Conservation (phyloP, 345 rosid species). For the Salix koriyanagi region DNA sequence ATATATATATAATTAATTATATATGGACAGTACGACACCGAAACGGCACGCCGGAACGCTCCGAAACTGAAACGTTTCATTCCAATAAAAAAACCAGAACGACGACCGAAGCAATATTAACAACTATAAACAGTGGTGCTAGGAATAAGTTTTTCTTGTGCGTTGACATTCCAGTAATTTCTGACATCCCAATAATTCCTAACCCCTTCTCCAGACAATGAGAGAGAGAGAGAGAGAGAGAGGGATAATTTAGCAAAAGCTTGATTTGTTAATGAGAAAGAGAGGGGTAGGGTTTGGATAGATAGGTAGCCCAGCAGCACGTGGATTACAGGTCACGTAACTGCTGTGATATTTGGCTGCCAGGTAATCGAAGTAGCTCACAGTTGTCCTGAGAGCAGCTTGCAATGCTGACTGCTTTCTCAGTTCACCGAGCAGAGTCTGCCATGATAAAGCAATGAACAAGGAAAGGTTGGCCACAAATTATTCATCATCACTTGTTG, state of each 20-base stretch:
- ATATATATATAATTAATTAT: too few species aligned
- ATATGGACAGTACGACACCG: too few species aligned
- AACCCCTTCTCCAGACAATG: too few species aligned
- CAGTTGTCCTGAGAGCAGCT: not conserved
- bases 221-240: too few species aligned
- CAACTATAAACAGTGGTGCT: not conserved
- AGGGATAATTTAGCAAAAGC: too few species aligned
- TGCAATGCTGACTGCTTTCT: not conserved
- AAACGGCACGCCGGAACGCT: too few species aligned
- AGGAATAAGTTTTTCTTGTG: conserved; percentile 5
- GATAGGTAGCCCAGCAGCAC: not conserved
- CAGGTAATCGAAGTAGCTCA: not conserved
- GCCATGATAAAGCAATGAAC: not conserved
- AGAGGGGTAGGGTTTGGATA: not conserved
- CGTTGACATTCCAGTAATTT: not conserved
- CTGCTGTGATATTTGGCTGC: not conserved
- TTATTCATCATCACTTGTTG: not conserved
- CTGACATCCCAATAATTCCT: not conserved
- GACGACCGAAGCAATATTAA: too few species aligned
- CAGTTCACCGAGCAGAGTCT: not conserved
- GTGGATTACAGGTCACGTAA: not conserved
- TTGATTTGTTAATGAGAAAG: too few species aligned
- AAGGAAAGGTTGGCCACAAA: not conserved
- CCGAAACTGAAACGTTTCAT: too few species aligned
- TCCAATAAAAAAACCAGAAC: too few species aligned